Conservation (phyloP, 2,329 filamentous ascomycete species). For the Penicillium olsonii region DNA sequence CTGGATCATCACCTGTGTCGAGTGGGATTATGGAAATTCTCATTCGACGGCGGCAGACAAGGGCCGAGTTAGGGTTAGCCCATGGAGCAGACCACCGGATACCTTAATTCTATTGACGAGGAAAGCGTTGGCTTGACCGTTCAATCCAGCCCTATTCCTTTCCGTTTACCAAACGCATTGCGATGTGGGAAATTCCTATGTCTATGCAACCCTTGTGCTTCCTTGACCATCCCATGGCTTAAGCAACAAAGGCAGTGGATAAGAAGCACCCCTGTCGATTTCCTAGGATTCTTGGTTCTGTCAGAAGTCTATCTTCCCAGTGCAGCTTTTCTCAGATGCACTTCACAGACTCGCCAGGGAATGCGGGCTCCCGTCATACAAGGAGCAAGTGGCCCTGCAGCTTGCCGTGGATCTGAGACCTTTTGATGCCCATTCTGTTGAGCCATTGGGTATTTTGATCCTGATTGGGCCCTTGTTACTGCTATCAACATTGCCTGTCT, state of each 20-base stretch:
- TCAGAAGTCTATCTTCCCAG: constrained; percentile 25
- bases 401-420: constrained; percentile 36
- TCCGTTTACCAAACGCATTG: neutral
- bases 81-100: neutral
- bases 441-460: constrained; percentile 11
- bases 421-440: constrained; percentile 27
- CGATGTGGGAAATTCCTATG: neutral
- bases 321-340: constrained; percentile 14
- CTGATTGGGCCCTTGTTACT: constrained; percentile 26
- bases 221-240: neutral
- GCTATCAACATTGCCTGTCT: constrained; percentile 27
- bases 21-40: neutral
- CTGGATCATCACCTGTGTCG: neutral
- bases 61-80: neutral
- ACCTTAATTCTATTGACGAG: neutral
- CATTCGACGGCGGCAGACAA: neutral
- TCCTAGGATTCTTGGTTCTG: constrained; percentile 11
- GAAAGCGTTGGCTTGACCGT: neutral
- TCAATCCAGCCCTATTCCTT: neutral
- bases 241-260: neutral
- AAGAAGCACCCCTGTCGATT: constrained; percentile 1
- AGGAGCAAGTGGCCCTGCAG: constrained; percentile 30
- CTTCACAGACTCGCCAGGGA: constrained; percentile 23
- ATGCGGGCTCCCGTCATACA: constrained; percentile 32
- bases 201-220: neutral